phyloP scores from a whole-genome alignment of 805 yeast species.

The Starmera quercuum region DNA sequence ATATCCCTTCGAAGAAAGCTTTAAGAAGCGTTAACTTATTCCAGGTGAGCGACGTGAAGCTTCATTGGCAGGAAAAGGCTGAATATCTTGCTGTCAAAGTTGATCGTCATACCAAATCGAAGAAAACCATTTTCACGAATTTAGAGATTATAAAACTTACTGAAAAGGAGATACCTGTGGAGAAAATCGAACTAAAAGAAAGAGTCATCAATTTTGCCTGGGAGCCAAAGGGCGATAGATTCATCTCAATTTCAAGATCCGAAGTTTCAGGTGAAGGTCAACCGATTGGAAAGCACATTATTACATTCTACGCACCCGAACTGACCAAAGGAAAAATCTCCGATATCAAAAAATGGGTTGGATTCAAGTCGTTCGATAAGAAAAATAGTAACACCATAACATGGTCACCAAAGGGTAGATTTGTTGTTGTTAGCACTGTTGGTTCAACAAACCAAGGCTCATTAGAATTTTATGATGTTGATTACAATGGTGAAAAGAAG shows the following conservation, averaged over 20 bases:
- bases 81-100: slow-evolving; percentile 86
- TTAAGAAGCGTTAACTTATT: slow-evolving; percentile 88
- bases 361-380: slow-evolving; percentile 47
- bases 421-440: slow-evolving; percentile 47
- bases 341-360: slow-evolving; percentile 47
- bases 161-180: slow-evolving; percentile 92
- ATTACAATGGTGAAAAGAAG: slow-evolving; percentile 64
- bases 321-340: slow-evolving; percentile 38
- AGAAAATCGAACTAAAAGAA: slow-evolving; percentile 87
- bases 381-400: slow-evolving; percentile 64
- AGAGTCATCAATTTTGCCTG: slow-evolving; percentile 83
- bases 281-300: slow-evolving; percentile 55
- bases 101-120: slow-evolving; percentile 93
- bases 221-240: slow-evolving; percentile 92
- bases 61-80: slow-evolving; percentile 92
- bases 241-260: slow-evolving; percentile 64
- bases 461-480: slow-evolving; percentile 80
- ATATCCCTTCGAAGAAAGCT: slow-evolving; percentile 74
- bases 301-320: slow-evolving; percentile 82
- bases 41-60: slow-evolving; percentile 84
- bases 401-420: slow-evolving; percentile 94
- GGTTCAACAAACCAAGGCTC: slow-evolving; percentile 47
- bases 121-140: slow-evolving; percentile 84
- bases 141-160: slow-evolving; percentile 83
- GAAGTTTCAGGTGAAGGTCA: slow-evolving; percentile 46